Evolutionary conservation across 2,329 filamentous ascomycete species (phyloP), one percentile per base, ranked within the genome.

Genomic region (Fusarium buxicola): DNA sequence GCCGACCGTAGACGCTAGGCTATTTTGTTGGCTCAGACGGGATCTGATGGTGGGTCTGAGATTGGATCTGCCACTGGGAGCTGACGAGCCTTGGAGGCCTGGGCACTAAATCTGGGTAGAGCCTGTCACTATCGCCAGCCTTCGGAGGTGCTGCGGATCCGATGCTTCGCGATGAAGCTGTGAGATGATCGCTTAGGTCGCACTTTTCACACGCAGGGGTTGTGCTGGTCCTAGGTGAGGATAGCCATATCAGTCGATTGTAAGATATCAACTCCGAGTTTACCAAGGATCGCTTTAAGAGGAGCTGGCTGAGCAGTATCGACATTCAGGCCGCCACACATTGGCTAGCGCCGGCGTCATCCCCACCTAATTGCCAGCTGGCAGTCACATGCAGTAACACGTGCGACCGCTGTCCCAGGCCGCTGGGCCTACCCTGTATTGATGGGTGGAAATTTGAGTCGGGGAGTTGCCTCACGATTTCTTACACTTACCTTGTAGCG

Each of bases 351-450:
- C 47, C 35, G 48, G 49, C 49, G 41, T 65, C 54, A 55, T 64
- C 65, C 56, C 68, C 70, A 68, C 66, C 39, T 55, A 32, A 46
- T 63, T 65, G 70, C 70, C 70, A 72, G 69, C 66, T 72, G 70
- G 70, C 70, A 70, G 61, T 72, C 65, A 69, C 65, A 63, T 69
- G 67, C 50, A 55, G 53, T 48, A 57, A 62, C 70, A 69, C 67
- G 68, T 69, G 70, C 64, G 44, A 32, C 34, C 16, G 15, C 38
- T 51, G 31, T 41, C 43, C 44, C 40, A 47, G 35, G 51, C 18
- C 10, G 25, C 44, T 10, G 39, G 31, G 43, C 34, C 46, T 64
- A 66, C 63, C 63, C 63, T 66, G 50, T 54, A 67, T 49, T 32
- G 30, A 40, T 27, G n/a, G 21, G 30, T 32, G n/a, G 36, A 16